phyloP scores from a whole-genome alignment of 2,329 filamentous ascomycete genomes.

The Alternaria sp. region DNA sequence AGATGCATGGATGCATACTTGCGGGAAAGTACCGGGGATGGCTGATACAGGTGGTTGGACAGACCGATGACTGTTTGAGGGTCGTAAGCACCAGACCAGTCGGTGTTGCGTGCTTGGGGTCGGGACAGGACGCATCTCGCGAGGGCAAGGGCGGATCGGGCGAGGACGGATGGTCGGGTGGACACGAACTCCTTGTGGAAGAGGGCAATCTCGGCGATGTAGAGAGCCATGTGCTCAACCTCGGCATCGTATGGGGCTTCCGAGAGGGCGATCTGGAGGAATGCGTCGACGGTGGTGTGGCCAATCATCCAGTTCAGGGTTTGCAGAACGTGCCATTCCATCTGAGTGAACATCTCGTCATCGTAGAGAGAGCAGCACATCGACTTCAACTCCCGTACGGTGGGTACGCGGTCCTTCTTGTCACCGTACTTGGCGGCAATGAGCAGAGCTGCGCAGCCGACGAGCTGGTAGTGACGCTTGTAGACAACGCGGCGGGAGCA shows the following conservation, averaged over 20 bases:
- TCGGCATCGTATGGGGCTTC: constrained; percentile 79
- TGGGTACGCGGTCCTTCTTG: constrained; percentile 97
- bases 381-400: constrained; percentile 94
- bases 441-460: constrained; percentile 92
- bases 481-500: constrained; percentile 98
- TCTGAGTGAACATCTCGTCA: constrained; percentile 99
- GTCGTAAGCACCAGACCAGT: constrained; percentile 76
- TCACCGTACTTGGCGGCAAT: constrained; percentile 99
- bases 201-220: constrained; percentile 91
- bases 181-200: constrained; percentile 98
- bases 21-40: constrained; percentile 69
- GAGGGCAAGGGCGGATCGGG: constrained; percentile 83
- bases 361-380: constrained; percentile 99
- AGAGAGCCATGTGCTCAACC: constrained; percentile 92
- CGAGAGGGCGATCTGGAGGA: constrained; percentile 83
- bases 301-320: constrained; percentile 96
- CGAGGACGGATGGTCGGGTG: constrained; percentile 87
- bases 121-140: constrained; percentile 85
- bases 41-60: constrained; percentile 69
- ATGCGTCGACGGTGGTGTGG: constrained; percentile 94
- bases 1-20: constrained; percentile 73
- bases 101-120: constrained; percentile 74
- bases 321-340: constrained; percentile 99
- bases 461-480: constrained; percentile 98
- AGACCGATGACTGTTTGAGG: constrained; percentile 69